Percentiles rank a stretch among this genome's conserved stretches.
Conservation (phyloP, 1,284 basidiomycete species). For the Cryptococcus sp. region DNA sequence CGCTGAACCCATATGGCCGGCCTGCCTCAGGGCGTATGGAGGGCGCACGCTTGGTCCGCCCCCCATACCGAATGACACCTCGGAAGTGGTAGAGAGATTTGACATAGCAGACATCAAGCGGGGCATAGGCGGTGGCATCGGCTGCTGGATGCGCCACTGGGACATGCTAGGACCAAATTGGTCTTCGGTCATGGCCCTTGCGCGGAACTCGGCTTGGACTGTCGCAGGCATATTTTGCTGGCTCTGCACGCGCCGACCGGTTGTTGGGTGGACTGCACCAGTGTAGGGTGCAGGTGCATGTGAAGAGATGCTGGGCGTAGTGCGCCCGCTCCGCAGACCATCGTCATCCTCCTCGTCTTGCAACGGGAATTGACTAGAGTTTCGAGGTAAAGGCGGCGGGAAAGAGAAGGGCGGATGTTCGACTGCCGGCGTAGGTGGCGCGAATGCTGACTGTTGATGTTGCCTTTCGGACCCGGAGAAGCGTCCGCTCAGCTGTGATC, state of each 20-base stretch:
- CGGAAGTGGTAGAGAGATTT: slow-evolving; percentile 38
- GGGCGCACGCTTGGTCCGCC: background rate
- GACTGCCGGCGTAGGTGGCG: slow-evolving; percentile 42
- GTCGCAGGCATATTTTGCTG: slow-evolving; percentile 62
- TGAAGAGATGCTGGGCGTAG: slow-evolving; percentile 59
- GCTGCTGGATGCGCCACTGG: slow-evolving; percentile 63
- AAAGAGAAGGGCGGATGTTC: slow-evolving; percentile 37
- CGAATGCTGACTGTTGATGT: slow-evolving; percentile 37
- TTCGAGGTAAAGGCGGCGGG: slow-evolving; percentile 26
- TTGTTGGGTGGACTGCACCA: slow-evolving; percentile 50
- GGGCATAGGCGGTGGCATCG: slow-evolving; percentile 57
- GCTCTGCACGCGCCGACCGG: slow-evolving; percentile 59
- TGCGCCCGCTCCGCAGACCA: slow-evolving; percentile 33
- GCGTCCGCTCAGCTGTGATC: slow-evolving; percentile 24
- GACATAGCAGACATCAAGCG: slow-evolving; percentile 39
- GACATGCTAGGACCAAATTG: slow-evolving; percentile 64
- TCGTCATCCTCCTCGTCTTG: slow-evolving; percentile 38
- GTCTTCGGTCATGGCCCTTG: slow-evolving; percentile 72
- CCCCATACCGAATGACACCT: slow-evolving; percentile 37
- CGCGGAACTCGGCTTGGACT: slow-evolving; percentile 56
- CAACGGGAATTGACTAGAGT: slow-evolving; percentile 10
- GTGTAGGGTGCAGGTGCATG: slow-evolving; percentile 39
- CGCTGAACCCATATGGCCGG: slow-evolving; percentile 24
- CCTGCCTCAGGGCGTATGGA: slow-evolving; percentile 8
- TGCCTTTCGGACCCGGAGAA: slow-evolving; percentile 29